A percentile compares a stretch with the other conserved stretches of the same genome.
These are phyloP conservation scores for Elaphomyces granulatus DNA, from an alignment of 495 filamentous ascomycete species.

Conservation along the genomic window DNA sequence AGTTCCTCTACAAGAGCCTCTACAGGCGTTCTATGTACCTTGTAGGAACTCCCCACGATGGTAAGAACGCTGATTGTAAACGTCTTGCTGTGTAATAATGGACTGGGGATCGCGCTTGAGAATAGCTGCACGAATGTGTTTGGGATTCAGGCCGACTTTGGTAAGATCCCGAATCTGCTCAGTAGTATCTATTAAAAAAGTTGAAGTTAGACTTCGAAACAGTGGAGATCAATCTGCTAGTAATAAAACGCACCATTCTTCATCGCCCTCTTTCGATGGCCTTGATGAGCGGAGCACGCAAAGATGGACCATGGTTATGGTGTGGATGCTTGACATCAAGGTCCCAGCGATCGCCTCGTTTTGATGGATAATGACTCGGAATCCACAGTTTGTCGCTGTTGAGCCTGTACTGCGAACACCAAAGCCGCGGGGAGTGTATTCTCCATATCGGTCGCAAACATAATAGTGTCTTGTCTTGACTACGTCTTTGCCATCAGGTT, in stretches of 20 bases:
- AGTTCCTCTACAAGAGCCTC: neutral
- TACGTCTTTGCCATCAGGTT: neutral
- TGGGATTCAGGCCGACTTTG: neutral
- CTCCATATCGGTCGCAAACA: neutral
- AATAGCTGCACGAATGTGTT: neutral
- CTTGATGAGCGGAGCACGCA: too few relatives aligned
- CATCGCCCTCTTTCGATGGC: too few relatives aligned
- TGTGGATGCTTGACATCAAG: too few relatives aligned
- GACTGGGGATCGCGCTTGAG: neutral
- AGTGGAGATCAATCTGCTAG: too few relatives aligned
- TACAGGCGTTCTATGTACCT: neutral
- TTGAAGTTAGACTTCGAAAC: too few relatives aligned
- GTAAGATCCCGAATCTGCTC: neutral
- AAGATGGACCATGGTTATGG: too few relatives aligned
- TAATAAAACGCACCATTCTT: too few relatives aligned
- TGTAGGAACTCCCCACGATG: neutral
- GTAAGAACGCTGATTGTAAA: neutral
- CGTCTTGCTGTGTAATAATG: neutral
- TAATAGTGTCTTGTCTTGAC: neutral
- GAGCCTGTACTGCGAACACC: neutral
- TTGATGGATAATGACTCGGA: neutral
- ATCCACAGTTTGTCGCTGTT: neutral
- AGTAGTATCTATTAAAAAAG: too few relatives aligned
- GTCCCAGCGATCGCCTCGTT: neutral
- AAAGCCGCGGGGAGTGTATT: neutral